phyloP scores from a whole-genome alignment of 2,329 filamentous ascomycete species.

The Ascochyta clinopodiicola region DNA sequence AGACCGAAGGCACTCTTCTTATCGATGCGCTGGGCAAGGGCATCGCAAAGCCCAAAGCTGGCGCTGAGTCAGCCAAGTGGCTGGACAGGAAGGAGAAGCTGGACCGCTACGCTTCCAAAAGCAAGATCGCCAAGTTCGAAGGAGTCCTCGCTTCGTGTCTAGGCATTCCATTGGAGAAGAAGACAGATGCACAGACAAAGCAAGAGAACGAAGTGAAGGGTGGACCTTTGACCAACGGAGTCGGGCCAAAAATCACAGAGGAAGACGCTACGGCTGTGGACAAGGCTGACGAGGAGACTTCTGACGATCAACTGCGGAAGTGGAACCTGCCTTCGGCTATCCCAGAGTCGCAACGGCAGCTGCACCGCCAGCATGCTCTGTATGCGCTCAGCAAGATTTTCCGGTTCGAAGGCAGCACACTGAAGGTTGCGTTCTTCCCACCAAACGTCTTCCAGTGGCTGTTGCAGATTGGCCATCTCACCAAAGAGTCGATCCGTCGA shows the following conservation, averaged over 20 bases:
- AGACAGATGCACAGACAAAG: conserved; percentile 23
- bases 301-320: conserved; percentile 46
- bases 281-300: conserved; percentile 22
- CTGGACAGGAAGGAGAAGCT: conserved; percentile 42
- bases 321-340: conserved; percentile 54
- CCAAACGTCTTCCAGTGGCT: conserved; percentile 65
- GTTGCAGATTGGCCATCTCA: conserved; percentile 61
- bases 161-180: conserved; percentile 39
- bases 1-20: conserved; percentile 61
- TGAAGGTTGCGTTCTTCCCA: conserved; percentile 55
- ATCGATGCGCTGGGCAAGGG: conserved; percentile 78
- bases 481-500: conserved; percentile 53
- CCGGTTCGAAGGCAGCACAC: conserved; percentile 31
- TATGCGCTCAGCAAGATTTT: conserved; percentile 60
- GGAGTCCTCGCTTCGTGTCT: conserved; percentile 47
- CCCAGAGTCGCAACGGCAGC: conserved; percentile 57
- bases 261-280: conserved; percentile 26
- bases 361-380: conserved; percentile 70
- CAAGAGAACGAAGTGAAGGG: conserved; percentile 29
- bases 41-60: conserved; percentile 34
- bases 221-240: conserved; percentile 31
- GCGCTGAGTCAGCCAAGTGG: conserved; percentile 32
- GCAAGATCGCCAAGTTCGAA: conserved; percentile 52
- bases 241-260: conserved; percentile 25
- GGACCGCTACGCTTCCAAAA: conserved; percentile 46